Percentiles rank a stretch among this genome's conserved stretches.
Evolutionary conservation across 768 basidiomycete genomes (phyloP).

Genomic region (Lactifluus subvellereus): DNA sequence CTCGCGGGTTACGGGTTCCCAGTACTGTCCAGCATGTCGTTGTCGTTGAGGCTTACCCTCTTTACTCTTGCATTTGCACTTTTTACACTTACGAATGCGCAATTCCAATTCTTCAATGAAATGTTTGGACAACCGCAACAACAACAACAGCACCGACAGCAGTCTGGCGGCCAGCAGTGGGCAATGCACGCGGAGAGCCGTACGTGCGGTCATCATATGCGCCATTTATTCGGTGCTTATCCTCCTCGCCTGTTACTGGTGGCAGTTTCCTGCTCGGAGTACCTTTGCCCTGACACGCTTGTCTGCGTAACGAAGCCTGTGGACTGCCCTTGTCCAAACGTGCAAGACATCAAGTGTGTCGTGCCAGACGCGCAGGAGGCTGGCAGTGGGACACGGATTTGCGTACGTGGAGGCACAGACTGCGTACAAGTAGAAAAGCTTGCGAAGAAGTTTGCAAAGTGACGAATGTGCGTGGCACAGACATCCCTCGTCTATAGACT

Average conservation of each 20-base stretch:
- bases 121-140: slow-evolving; percentile 24
- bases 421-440: slow-evolving; percentile 59
- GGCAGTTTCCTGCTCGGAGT: slow-evolving; percentile 66
- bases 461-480: slow-evolving; percentile 13
- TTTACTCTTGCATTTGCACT: slow-evolving; percentile 10
- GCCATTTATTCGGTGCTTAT: neutral
- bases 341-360: slow-evolving; percentile 70
- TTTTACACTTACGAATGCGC: slow-evolving; percentile 10
- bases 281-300: slow-evolving; percentile 71
- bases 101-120: slow-evolving; percentile 24
- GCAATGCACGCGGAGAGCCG: slow-evolving; percentile 21
- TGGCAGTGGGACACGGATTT: slow-evolving; percentile 57
- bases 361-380: slow-evolving; percentile 56
- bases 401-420: slow-evolving; percentile 58
- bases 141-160: slow-evolving; percentile 23
- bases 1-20: too few relatives aligned
- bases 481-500: neutral
- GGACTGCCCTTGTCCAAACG: slow-evolving; percentile 76
- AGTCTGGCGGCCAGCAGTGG: slow-evolving; percentile 23
- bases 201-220: neutral
- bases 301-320: slow-evolving; percentile 55
- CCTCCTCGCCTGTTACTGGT: neutral
- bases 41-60: slow-evolving; percentile 1
- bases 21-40: neutral
- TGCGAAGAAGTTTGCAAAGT: slow-evolving; percentile 36